Conservation (phyloP, 1,139 yeast species). For the Debaryomyces psychrophilus region DNA sequence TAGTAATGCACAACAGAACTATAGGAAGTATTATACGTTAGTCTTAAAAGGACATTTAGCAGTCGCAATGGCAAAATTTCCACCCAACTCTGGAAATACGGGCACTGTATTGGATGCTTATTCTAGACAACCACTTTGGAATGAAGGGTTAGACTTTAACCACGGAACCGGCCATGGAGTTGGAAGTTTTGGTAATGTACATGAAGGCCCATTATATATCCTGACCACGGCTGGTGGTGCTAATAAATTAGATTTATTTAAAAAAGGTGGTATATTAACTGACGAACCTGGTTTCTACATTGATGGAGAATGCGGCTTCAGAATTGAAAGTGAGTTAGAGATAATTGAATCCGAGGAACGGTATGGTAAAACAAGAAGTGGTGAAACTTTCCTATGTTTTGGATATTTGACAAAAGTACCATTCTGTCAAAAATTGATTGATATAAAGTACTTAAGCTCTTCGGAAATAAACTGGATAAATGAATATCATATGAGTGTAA, state of each 20-base stretch:
- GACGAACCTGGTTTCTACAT: slow-evolving; percentile 62
- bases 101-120: slow-evolving; percentile 53
- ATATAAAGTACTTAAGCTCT: slow-evolving; percentile 33
- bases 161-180: slow-evolving; percentile 69
- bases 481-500: slow-evolving; percentile 43
- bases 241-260: slow-evolving; percentile 32
- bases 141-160: slow-evolving; percentile 53
- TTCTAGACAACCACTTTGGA: slow-evolving; percentile 57
- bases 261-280: slow-evolving; percentile 52
- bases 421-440: slow-evolving; percentile 52
- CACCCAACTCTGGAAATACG: slow-evolving; percentile 39
- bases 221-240: slow-evolving; percentile 44
- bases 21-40: slow-evolving; percentile 49
- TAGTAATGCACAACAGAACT: slow-evolving; percentile 25
- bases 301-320: slow-evolving; percentile 54
- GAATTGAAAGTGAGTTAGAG: slow-evolving; percentile 57
- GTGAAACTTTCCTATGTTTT: slow-evolving; percentile 44
- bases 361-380: slow-evolving; percentile 40
- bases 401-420: slow-evolving; percentile 58
- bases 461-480: slow-evolving; percentile 58
- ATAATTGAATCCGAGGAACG: slow-evolving; percentile 37
- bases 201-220: slow-evolving; percentile 57
- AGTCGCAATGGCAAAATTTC: slow-evolving; percentile 55
- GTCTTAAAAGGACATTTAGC: slow-evolving; percentile 60
- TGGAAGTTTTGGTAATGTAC: slow-evolving; percentile 59